Evolutionary conservation across 148 eudicot genomes (phyloP).

Genomic region (Vaccinium darrowii): DNA sequence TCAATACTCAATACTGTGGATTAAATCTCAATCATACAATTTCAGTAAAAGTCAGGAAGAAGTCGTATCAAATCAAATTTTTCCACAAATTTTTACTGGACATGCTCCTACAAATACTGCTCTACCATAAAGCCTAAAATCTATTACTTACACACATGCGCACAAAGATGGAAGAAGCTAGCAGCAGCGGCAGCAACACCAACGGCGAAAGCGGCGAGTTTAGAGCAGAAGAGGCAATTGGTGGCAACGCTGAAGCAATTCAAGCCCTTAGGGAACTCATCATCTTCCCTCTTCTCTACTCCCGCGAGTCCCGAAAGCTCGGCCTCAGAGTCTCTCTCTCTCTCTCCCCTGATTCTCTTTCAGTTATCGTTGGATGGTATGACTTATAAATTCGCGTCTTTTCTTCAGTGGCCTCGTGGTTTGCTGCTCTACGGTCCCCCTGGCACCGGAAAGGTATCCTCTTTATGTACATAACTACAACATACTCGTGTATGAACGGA

Average conservation of each 20-base stretch:
- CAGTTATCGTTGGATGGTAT: neutral
- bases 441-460: slow-evolving; percentile 86
- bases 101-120: too few species aligned
- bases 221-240: slow-evolving; percentile 80
- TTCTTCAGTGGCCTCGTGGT: slow-evolving; percentile 78
- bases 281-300: slow-evolving; percentile 52
- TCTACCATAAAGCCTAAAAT: too few species aligned
- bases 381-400: neutral
- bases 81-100: too few species aligned
- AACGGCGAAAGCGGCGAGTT: slow-evolving; percentile 26
- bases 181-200: slow-evolving; percentile 13
- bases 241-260: slow-evolving; percentile 74
- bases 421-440: slow-evolving; percentile 94
- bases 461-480: neutral
- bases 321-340: slow-evolving; percentile 50
- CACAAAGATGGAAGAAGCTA: neutral
- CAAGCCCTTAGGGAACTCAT: slow-evolving; percentile 84
- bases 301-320: slow-evolving; percentile 53
- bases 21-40: too few species aligned
- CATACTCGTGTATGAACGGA: too few species aligned
- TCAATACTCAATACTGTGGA: too few species aligned
- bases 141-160: neutral
- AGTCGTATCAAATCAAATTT: too few species aligned
- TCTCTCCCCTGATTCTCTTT: neutral
- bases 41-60: too few species aligned